These are phyloP conservation scores for Anisodus tanguticus DNA, from an alignment of 257 asterid species.

Conservation along the genomic window DNA sequence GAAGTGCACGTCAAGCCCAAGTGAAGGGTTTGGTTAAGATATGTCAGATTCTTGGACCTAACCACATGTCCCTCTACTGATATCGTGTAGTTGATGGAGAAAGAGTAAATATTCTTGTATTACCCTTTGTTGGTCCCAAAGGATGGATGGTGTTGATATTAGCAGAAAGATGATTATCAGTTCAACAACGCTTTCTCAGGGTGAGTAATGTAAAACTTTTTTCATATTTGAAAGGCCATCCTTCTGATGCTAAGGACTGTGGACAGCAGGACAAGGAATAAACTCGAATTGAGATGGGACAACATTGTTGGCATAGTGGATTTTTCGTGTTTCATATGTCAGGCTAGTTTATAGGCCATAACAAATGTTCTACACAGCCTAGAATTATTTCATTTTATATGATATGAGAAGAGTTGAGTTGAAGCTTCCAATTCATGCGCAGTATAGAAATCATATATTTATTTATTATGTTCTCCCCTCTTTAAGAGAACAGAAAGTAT, in stretches of 20 bases:
- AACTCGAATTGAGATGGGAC: background rate
- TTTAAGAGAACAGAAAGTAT: constrained; percentile 22
- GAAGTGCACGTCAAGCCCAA: background rate
- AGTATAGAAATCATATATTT: background rate
- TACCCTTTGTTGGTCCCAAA: background rate
- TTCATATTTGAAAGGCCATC: background rate
- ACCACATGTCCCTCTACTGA: background rate
- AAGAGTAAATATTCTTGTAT: background rate
- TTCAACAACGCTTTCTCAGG: background rate
- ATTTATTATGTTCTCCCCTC: constrained; percentile 23
- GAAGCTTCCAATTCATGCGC: background rate
- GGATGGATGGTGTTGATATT: background rate
- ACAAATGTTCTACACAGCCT: background rate
- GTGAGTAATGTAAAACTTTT: background rate
- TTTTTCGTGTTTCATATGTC: background rate
- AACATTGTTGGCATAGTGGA: background rate
- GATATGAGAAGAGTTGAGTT: background rate
- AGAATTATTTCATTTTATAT: background rate
- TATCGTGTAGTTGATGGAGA: background rate
- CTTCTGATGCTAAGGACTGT: background rate
- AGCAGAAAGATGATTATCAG: background rate
- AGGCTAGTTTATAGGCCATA: background rate
- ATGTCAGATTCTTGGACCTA: too few relatives aligned
- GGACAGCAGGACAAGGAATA: too few relatives aligned
- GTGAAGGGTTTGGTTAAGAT: too few relatives aligned